Base-by-base conservation (phyloP, 306 rosid species). In the Myrica gale region DNA sequence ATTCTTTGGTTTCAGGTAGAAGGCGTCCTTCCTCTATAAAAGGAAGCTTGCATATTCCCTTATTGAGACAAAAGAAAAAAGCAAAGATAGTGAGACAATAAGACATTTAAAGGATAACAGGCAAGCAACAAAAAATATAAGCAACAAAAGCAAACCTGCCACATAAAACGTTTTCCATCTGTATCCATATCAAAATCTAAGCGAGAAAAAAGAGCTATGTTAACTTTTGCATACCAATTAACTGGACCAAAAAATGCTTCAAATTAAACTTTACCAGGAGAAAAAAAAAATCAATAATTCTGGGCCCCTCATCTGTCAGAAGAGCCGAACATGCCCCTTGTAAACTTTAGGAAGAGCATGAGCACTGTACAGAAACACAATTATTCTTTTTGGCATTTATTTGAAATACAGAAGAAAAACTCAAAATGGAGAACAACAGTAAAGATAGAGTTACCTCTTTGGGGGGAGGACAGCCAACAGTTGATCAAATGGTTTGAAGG, bases 401-500 rank as follows among this genome's bases (percentile, higher is more conserved):
- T 12, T 7, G 0, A 56, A 13, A 45, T 3, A 44, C n/a, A 13
- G 37, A 37, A 5, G 3, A 32, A 41, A 47, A 1, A 19, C 47
- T 13, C 37, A 32, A 44, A 1, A 6, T 9, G 42, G 23, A 19
- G 41, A 21, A 19, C 46, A 4, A 10, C 13, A 48, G 6, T 13
- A 41, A 44, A 12, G 13, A 37, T 6, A 43, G 5, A 72, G 13
- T 71, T 81, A 90, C 90, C 92, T 86, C 54, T 43, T 67, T 0
- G 85, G 87, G 0, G 96, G 89, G 0, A 90, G 76, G 17, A 86
- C 90, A 58, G 83, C 74, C 78, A 90, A 41, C 3, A 90, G 90
- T 60, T 88, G 87, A 83, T 86, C 89, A 20, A 88, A 74, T 20
- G 90, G 96, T 72, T 78, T 86, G 13, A 88, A 86, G 1, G 90